Base-by-base conservation (phyloP, 352 stramenopile genomes). In the Albugo candida region DNA sequence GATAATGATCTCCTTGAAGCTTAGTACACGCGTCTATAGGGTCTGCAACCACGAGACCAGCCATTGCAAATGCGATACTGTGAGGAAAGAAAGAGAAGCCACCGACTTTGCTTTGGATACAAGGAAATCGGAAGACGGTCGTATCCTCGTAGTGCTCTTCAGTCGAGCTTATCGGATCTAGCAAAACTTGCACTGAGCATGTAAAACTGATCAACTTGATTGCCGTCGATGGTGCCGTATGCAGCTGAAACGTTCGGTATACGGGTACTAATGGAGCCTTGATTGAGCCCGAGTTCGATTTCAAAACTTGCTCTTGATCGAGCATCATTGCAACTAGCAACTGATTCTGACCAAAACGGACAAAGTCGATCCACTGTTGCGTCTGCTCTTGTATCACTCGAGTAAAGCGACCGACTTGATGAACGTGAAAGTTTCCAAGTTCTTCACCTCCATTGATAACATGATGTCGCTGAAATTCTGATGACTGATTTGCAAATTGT, bases 321-420 rank as follows among this genome's bases (percentile, higher is more conserved):
- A 14, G n/a, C 36, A 41, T 14, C 14, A 14, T n/a, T 41, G n/a
- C 36, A 41, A 14, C 36, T 24, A 80, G 57, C 48, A 80, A 50
- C 40, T 74, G 59, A 2, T 40, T 66, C 13, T 13, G 14, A 8
- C 82, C 74, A 38, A 63, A 47, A n/a, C 80, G 21, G 11, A 65
- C 64, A 1, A 65, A 65, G 48, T 83, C 71, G 44, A 86, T 53
- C 74, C 74, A 86, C 38, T 86, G 69, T 41, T 68, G 64, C 2
- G 63, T 83, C 36, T 74, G 60, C 36, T 80, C 64, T 20, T 70
- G 61, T 47, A 63, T 81, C 41, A 83, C 65, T 13, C 71, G 67
- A 52, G 80, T 62, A 36, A 64, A 49, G 8, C 63, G 59, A 24
- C 70, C 63, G 36, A 68, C 48, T 36, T 84, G 71, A 35, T 86